phyloP scores from a whole-genome alignment of 495 filamentous ascomycete genomes.

The Copromyces sp. region DNA sequence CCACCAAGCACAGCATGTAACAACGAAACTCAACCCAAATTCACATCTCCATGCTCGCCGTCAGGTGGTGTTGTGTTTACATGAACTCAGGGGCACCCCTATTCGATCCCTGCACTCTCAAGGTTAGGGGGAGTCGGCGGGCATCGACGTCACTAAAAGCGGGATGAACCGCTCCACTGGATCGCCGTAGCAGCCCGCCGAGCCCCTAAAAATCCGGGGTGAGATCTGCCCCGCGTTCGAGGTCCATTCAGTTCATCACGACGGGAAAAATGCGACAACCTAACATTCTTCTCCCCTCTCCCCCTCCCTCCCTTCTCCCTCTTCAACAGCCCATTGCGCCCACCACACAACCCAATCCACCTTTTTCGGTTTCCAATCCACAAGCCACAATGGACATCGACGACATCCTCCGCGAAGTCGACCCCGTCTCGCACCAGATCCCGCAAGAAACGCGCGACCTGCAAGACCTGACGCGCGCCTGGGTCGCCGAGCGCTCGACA shows the following conservation, averaged over 20 bases:
- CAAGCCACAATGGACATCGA: constrained; percentile 64
- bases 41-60: not conserved
- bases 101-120: not conserved
- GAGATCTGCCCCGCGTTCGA: not conserved
- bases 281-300: not conserved
- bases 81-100: not conserved
- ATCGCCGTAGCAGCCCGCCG: not conserved
- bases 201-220: not conserved
- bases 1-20: no score
- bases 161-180: not conserved
- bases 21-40: not conserved
- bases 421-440: constrained; percentile 44
- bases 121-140: not conserved
- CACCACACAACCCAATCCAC: not conserved
- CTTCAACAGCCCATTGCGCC: not conserved
- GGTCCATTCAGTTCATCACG: not conserved
- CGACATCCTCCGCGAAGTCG: constrained; percentile 77
- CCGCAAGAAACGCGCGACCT: constrained; percentile 64
- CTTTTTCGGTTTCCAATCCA: not conserved
- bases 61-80: not conserved
- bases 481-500: constrained; percentile 82
- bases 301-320: not conserved
- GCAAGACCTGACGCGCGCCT: constrained; percentile 79
- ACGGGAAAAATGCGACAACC: not conserved
- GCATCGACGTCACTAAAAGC: not conserved